Evolutionary conservation across 2,329 filamentous ascomycete species (phyloP).

Genomic region (Colletotrichum orchidophilum): DNA sequence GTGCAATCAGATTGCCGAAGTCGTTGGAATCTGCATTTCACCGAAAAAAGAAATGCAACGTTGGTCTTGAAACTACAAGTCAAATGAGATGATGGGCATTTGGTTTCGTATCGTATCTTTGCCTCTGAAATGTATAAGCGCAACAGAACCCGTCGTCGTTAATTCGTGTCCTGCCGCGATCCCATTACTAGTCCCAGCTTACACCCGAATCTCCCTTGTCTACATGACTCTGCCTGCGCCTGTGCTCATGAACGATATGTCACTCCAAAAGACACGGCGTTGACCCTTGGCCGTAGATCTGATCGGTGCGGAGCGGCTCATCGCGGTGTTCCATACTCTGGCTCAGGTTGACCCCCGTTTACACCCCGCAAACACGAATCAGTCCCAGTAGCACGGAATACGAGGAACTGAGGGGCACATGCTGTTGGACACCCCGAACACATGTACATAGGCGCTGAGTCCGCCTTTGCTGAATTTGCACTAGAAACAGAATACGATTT

Average conservation of each 20-base stretch:
- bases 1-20: background rate
- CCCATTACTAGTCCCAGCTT: background rate
- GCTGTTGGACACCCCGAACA: background rate
- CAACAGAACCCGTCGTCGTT: too few relatives aligned
- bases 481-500: background rate
- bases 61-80: too few relatives aligned
- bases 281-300: slow-evolving; percentile 5
- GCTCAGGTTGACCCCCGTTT: slow-evolving; percentile 11
- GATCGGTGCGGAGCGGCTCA: slow-evolving; percentile 1
- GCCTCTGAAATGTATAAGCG: background rate
- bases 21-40: too few relatives aligned
- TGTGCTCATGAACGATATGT: background rate
- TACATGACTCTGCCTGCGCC: background rate
- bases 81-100: too few relatives aligned
- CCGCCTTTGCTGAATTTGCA: background rate
- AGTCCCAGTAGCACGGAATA: slow-evolving; percentile 12
- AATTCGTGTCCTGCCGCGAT: background rate
- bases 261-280: slow-evolving; percentile 1
- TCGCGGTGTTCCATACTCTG: background rate
- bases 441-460: background rate
- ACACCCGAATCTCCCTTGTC: background rate
- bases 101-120: too few relatives aligned
- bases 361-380: slow-evolving; percentile 29
- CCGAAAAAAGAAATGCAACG: too few relatives aligned
- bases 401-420: slow-evolving; percentile 18